phyloP scores from a whole-genome alignment of 192 early-diverging fungal genomes.

The Coemansia aciculifera region DNA sequence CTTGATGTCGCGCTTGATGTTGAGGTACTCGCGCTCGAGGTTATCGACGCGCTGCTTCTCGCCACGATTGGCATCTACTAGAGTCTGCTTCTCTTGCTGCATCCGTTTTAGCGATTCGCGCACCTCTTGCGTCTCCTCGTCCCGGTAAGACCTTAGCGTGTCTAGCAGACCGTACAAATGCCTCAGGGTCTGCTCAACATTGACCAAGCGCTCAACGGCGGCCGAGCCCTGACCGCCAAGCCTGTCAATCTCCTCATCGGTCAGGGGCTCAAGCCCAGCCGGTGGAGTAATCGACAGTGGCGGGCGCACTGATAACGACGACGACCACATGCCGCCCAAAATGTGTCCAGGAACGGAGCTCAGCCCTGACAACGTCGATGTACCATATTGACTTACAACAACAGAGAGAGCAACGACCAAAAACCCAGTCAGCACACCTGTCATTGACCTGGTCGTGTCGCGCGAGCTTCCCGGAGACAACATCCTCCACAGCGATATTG shows the following conservation, averaged over 20 bases:
- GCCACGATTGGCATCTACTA: conserved; percentile 26
- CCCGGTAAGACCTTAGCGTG: conserved; percentile 37
- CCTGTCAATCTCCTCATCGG: conserved; percentile 33
- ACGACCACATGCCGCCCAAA: not conserved
- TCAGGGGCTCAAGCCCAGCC: conserved; percentile 23
- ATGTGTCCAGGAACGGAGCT: conserved; percentile 10
- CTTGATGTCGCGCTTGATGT: conserved; percentile 44
- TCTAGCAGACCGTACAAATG: conserved; percentile 47
- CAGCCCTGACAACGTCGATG: conserved; percentile 20
- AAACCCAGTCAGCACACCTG: conserved; percentile 34
- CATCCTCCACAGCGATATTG: conserved; percentile 30
- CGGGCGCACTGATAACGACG: not conserved
- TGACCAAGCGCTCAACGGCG: conserved; percentile 37
- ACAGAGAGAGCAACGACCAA: conserved; percentile 34
- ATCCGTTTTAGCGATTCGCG: conserved; percentile 41
- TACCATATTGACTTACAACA: conserved; percentile 35
- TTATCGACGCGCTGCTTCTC: conserved; percentile 49
- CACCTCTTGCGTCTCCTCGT: conserved; percentile 40
- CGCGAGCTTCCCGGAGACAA: conserved; percentile 25
- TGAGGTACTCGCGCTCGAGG: conserved; percentile 43
- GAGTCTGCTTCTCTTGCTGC: conserved; percentile 36
- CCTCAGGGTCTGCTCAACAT: conserved; percentile 44
- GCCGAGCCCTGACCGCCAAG: conserved; percentile 40
- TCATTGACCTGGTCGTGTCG: conserved; percentile 24
- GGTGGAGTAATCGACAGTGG: conserved; percentile 10